A percentile compares a stretch with the other conserved stretches of the same genome.
Conservation (phyloP, 805 yeast species). For the Torulaspora quercuum region DNA sequence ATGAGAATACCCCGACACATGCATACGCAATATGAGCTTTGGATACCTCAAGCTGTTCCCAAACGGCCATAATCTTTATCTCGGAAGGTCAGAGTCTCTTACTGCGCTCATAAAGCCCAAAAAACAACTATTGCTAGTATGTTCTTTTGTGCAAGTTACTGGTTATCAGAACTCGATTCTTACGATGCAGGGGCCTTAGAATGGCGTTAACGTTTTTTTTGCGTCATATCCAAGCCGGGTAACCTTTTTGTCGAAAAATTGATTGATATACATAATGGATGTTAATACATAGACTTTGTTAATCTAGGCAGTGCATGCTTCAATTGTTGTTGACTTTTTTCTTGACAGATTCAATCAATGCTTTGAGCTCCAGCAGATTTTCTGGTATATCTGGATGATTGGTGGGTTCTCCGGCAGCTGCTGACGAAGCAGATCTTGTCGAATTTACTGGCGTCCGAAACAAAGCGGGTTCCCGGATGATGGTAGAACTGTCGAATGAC, state of each 20-base stretch:
- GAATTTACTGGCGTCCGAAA: constrained; percentile 25
- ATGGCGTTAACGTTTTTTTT: constrained; percentile 3
- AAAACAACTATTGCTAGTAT: too few species aligned
- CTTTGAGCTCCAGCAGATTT: constrained; percentile 23
- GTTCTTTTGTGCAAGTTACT: too few species aligned
- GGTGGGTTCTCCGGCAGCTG: constrained; percentile 1
- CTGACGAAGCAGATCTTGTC: constrained; percentile 3
- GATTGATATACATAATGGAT: constrained; percentile 1
- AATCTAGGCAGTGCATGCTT: background rate
- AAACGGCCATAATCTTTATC: constrained; percentile 20
- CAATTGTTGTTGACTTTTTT: constrained; percentile 19
- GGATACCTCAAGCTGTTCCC: constrained; percentile 41
- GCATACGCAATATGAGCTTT: constrained; percentile 86
- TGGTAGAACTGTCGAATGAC: constrained; percentile 5
- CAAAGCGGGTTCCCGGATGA: constrained; percentile 14
- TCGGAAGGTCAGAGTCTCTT: background rate
- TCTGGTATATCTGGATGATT: constrained; percentile 7
- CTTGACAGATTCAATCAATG: constrained; percentile 31
- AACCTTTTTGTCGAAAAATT: constrained; percentile 7
- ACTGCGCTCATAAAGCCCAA: constrained; percentile 2
- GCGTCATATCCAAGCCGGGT: constrained; percentile 10
- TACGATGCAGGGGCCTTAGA: constrained; percentile 6
- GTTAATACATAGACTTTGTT: constrained; percentile 1
- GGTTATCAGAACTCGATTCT: too few species aligned
- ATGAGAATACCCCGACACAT: constrained; percentile 75